Conservation (phyloP, 192 early-diverging fungal genomes). For the Chytriomyces sp. region DNA sequence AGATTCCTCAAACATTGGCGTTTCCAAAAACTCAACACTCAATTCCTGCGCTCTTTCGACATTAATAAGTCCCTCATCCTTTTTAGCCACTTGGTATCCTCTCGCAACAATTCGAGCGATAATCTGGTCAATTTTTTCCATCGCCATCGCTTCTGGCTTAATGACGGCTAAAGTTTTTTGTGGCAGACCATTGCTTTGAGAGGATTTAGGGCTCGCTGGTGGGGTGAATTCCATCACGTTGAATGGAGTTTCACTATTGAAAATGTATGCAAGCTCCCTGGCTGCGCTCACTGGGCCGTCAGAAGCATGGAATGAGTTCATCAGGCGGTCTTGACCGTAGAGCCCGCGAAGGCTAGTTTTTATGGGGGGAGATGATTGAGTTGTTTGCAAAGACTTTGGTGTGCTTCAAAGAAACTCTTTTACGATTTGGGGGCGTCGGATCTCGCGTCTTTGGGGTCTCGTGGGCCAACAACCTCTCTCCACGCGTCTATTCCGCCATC, state of each 20-base stretch:
- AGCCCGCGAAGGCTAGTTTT: slow-evolving; percentile 53
- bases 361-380: neutral
- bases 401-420: slow-evolving; percentile 5
- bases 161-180: slow-evolving; percentile 62
- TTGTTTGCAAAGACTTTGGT: neutral
- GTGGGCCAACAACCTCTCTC: slow-evolving; percentile 63
- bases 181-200: slow-evolving; percentile 13
- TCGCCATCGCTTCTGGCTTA: slow-evolving; percentile 55
- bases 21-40: slow-evolving; percentile 45
- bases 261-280: slow-evolving; percentile 53
- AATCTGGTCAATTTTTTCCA: slow-evolving; percentile 54
- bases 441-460: slow-evolving; percentile 51
- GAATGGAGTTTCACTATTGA: slow-evolving; percentile 10
- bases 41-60: slow-evolving; percentile 48
- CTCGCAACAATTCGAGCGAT: slow-evolving; percentile 53
- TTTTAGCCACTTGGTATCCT: slow-evolving; percentile 56
- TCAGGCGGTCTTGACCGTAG: slow-evolving; percentile 57
- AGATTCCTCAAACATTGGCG: slow-evolving; percentile 47
- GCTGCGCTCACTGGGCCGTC: slow-evolving; percentile 47
- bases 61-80: slow-evolving; percentile 50
- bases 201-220: slow-evolving; percentile 9
- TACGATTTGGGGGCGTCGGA: slow-evolving; percentile 57
- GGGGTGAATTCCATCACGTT: slow-evolving; percentile 10
- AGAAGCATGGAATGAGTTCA: slow-evolving; percentile 65
- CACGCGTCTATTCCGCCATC: slow-evolving; percentile 56